phyloP scores from a whole-genome alignment of 176 grass and related monocot species.

The Leersia perrieri region DNA sequence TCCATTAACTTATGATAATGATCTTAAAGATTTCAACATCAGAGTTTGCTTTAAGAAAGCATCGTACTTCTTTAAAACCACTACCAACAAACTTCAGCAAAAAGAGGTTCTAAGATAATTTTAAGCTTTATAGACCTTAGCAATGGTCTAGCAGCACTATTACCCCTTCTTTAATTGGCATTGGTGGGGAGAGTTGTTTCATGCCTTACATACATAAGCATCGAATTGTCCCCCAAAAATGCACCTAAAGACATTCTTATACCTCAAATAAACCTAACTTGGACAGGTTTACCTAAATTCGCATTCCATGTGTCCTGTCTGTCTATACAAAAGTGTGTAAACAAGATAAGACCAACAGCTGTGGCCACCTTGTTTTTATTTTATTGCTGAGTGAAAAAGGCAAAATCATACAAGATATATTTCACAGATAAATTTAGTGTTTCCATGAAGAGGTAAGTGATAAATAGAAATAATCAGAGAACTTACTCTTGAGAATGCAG shows the following conservation, averaged over 20 bases:
- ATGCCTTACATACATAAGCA: not conserved
- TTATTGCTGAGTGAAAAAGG: not conserved
- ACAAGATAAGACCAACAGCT: not conserved
- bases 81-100: constrained; percentile 23
- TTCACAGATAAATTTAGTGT: not conserved
- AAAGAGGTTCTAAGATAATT: constrained; percentile 6
- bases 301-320: constrained; percentile 11
- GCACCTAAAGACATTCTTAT: not conserved
- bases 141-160: not conserved
- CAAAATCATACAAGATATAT: not conserved
- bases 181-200: not conserved
- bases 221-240: not conserved
- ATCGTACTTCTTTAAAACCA: constrained; percentile 23
- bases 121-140: not conserved
- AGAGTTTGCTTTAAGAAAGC: constrained; percentile 51
- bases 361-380: not conserved
- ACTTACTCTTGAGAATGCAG: constrained; percentile 50
- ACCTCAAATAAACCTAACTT: not conserved
- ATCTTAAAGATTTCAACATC: constrained; percentile 32
- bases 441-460: not conserved
- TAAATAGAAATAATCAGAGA: constrained; percentile 20
- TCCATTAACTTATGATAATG: constrained; percentile 5
- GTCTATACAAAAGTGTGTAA: not conserved
- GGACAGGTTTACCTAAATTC: not conserved
- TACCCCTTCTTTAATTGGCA: not conserved